These are phyloP conservation scores for Trypanosomatidae sp. DNA, from an alignment of 208 protist genomes.

Conservation along the genomic window DNA sequence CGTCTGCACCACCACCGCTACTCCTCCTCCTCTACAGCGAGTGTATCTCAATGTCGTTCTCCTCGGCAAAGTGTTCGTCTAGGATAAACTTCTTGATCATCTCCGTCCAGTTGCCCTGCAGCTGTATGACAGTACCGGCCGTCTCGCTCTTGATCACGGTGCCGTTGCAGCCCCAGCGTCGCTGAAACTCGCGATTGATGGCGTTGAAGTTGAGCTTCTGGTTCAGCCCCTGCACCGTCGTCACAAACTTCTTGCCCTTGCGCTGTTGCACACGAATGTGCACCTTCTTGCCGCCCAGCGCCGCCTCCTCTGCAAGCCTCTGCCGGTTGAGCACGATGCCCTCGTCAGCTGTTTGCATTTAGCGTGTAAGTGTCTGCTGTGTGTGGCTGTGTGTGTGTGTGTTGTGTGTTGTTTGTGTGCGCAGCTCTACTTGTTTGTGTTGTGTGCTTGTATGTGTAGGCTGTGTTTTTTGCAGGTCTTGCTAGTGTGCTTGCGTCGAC, in stretches of 20 bases:
- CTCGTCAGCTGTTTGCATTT: slow-evolving; percentile 16
- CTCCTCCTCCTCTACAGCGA: slow-evolving; percentile 64
- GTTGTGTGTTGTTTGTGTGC: neutral
- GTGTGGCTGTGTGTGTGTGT: no score
- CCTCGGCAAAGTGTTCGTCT: slow-evolving; percentile 80
- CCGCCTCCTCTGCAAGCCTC: slow-evolving; percentile 41
- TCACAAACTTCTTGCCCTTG: slow-evolving; percentile 93
- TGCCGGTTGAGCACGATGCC: slow-evolving; percentile 31
- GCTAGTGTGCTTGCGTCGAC: neutral
- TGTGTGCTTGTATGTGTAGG: neutral
- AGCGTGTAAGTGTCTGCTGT: neutral
- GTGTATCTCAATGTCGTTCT: slow-evolving; percentile 91
- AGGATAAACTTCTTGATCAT: slow-evolving; percentile 89
- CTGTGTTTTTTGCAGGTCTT: neutral
- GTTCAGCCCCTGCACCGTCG: slow-evolving; percentile 93
- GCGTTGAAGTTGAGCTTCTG: slow-evolving; percentile 87
- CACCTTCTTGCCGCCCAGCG: slow-evolving; percentile 62
- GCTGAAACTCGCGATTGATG: slow-evolving; percentile 83
- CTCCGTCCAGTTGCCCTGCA: slow-evolving; percentile 94
- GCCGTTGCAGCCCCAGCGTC: slow-evolving; percentile 92
- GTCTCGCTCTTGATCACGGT: slow-evolving; percentile 78
- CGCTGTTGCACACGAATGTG: slow-evolving; percentile 97
- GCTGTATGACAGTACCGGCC: slow-evolving; percentile 90
- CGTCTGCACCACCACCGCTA: no score
- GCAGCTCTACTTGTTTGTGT: neutral